These are phyloP conservation scores for Trametes polyzona DNA, from an alignment of 1,284 basidiomycete genomes.

Conservation along the genomic window DNA sequence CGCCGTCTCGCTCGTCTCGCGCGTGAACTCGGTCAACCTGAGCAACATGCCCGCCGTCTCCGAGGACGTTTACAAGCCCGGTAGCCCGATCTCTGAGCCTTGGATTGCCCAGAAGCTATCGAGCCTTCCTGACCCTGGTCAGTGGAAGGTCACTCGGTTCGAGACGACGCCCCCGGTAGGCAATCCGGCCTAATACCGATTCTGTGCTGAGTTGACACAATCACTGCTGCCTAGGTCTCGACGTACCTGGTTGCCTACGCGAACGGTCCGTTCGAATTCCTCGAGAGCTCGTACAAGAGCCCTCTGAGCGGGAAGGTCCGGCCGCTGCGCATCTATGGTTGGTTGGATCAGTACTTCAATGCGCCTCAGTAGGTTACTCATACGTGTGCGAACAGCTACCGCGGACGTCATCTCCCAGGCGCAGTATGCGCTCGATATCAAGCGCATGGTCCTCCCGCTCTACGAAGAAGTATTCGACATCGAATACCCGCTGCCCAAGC, in stretches of 20 bases:
- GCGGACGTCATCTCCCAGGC: conserved; percentile 84
- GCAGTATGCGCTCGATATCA: conserved; percentile 88
- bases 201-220: background rate
- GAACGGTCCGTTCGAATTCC: conserved; percentile 79
- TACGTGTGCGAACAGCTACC: conserved; percentile 57
- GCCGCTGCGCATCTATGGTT: conserved; percentile 86
- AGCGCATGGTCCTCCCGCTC: conserved; percentile 84
- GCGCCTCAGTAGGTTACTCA: background rate
- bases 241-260: conserved; percentile 93
- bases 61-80: conserved; percentile 47
- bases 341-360: conserved; percentile 18
- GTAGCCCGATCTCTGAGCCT: conserved; percentile 19
- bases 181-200: background rate
- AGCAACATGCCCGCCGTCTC: conserved; percentile 86
- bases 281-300: conserved; percentile 81
- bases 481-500: conserved; percentile 91
- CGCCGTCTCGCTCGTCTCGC: conserved; percentile 83
- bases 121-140: conserved; percentile 38
- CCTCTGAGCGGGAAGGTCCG: conserved; percentile 83
- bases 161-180: conserved; percentile 66
- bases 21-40: conserved; percentile 74
- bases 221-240: conserved; percentile 60
- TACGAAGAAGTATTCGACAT: conserved; percentile 94
- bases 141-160: conserved; percentile 86
- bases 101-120: conserved; percentile 33